Base-by-base conservation (phyloP, 2,329 filamentous ascomycete species). In the Rutstroemia sp. region DNA sequence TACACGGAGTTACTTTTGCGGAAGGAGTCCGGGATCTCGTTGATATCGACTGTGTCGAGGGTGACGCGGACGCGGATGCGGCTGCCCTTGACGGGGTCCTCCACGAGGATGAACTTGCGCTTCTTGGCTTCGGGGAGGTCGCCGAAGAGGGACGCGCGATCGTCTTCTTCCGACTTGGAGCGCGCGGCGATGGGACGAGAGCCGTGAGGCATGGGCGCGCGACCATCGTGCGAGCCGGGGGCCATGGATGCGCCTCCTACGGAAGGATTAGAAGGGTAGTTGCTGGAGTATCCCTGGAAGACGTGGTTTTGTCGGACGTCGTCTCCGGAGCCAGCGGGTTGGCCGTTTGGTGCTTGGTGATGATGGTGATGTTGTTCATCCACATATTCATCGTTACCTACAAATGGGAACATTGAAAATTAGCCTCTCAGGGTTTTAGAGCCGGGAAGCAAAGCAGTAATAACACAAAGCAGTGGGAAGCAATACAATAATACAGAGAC, bases 1-100 rank as follows among this genome's bases (percentile, higher is more conserved):
- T 86, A 97, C 2, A 97, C 92, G 9, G 89, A 90, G 66, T 92
- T 92, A 55, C 82, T 84, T 73, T 91, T 91, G 63, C 92, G 88
- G 75, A 96, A 96, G 16, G 90, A 94, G 71, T 97, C 92, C 1
- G 92, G 92, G 68, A 97, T 95, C 72, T 97, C 92, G 67, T 92
- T 87, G 75, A 94, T 95, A 70, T 96, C 88, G 65, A 96, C 91
- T 46, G 86, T 85, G 68, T 96, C 90, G n/a, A 99, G 83, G 61
- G 88, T 94, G 52, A 96, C 92, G 60, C 92, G 87, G 47, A 97
- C 92, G 16, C 92, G 86, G 1, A 96, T 85, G 44, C 91, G 83
- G 51, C 83, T 86, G 52, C 87, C 87, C 38, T 90, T 86, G 60
- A 91, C 87, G 52, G 83, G 85, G 71, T 97, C 92, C 63, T 96